Percentiles rank a stretch among this genome's conserved stretches.
phyloP scores from a whole-genome alignment of 176 grass and related monocot genomes.

The Tuctoria greenei region DNA sequence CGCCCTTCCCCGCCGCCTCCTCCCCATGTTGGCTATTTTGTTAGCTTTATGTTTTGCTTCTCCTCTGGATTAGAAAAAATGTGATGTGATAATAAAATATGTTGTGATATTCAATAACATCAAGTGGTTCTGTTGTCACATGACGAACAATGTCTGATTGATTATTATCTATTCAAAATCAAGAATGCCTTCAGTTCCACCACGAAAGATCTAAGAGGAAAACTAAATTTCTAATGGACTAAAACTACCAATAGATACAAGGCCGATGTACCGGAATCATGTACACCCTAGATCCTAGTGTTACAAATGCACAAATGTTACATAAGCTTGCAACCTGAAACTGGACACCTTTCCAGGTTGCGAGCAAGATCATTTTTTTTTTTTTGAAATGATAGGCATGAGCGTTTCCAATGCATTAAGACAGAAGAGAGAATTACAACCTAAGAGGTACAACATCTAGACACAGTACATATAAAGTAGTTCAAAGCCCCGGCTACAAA shows the following conservation, averaged over 20 bases:
- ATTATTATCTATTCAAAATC: background rate
- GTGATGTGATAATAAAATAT: too few relatives aligned
- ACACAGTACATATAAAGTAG: too few relatives aligned
- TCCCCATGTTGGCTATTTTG: too few relatives aligned
- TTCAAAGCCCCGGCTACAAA: too few relatives aligned
- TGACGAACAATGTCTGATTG: background rate
- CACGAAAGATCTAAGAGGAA: background rate
- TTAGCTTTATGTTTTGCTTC: too few relatives aligned
- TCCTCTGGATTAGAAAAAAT: too few relatives aligned
- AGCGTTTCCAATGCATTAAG: too few relatives aligned
- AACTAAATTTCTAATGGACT: background rate
- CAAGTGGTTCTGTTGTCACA: background rate
- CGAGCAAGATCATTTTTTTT: conserved; percentile 6
- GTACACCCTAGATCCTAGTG: conserved; percentile 24
- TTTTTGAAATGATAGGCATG: too few relatives aligned
- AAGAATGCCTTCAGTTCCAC: conserved; percentile 23
- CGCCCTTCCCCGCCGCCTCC: too few relatives aligned
- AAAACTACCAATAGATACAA: conserved; percentile 23
- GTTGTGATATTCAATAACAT: background rate
- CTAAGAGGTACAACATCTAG: too few relatives aligned
- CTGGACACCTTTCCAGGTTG: conserved; percentile 9
- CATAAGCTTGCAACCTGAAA: conserved; percentile 10
- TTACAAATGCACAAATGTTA: conserved; percentile 44
- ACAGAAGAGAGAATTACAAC: too few relatives aligned
- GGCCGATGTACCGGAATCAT: conserved; percentile 12